Conservation (phyloP, 2,329 filamentous ascomycete genomes). For the Cyclaneusma minus region DNA sequence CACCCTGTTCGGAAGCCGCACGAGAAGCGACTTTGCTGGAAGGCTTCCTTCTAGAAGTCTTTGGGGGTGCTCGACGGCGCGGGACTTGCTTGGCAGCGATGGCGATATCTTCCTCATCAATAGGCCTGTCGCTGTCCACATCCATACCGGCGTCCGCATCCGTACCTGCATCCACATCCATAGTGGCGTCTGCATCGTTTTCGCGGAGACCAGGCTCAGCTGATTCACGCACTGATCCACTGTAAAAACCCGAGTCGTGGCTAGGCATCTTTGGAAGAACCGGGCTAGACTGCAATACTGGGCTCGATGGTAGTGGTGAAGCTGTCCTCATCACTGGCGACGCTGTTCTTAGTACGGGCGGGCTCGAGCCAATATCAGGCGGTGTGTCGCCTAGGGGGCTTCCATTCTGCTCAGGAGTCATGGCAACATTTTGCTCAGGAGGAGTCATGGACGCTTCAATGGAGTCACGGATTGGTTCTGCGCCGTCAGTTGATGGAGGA, state of each 20-base stretch:
- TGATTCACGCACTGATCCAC: constrained; percentile 50
- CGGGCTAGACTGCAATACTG: constrained; percentile 50
- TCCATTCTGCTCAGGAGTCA: constrained; percentile 30
- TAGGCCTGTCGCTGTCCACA: constrained; percentile 15
- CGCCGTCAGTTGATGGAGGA: constrained; percentile 19
- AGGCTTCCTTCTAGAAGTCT: no score
- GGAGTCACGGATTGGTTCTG: constrained; percentile 14
- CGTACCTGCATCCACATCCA: constrained; percentile 5
- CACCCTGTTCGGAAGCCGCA: no score
- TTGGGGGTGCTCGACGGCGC: constrained; percentile 6
- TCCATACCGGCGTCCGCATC: constrained; percentile 8
- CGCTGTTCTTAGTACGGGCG: constrained; percentile 55
- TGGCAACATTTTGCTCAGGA: constrained; percentile 28
- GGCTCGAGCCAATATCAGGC: constrained; percentile 76
- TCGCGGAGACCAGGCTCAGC: constrained; percentile 34
- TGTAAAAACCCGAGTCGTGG: constrained; percentile 72
- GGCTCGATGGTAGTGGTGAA: constrained; percentile 67
- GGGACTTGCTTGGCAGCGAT: constrained; percentile 19
- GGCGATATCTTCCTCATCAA: constrained; percentile 21
- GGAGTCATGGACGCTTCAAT: constrained; percentile 30
- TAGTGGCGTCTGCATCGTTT: constrained; percentile 37
- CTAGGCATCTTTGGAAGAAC: constrained; percentile 39
- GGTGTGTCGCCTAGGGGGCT: constrained; percentile 53
- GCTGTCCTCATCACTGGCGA: no score
- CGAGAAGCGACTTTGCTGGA: no score